Base-by-base conservation (phyloP, 1,284 basidiomycete species). In the Ganoderma boninense region DNA sequence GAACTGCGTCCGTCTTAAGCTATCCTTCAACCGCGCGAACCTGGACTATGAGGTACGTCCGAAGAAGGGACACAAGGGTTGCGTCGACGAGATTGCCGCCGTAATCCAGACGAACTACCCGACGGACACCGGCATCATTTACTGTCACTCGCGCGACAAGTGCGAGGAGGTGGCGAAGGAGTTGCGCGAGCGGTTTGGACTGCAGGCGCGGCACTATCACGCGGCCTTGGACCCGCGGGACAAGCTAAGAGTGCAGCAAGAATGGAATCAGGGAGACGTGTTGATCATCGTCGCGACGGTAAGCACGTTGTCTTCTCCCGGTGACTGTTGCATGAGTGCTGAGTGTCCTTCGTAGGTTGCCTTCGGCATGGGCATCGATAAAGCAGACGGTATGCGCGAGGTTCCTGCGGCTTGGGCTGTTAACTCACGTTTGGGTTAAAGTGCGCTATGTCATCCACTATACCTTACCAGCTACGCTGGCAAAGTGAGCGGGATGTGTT, bases 351-450 rank as follows among this genome's bases (percentile, higher is more conserved):
- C 1, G 32, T 65, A 76, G 69, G 74, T 95, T 74, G 95, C 95
- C 0, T 99, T 99, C 79, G 97, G 97, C 11, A 98, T 99, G 97
- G 97, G 97, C 20, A 97, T 99, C 70, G 97, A 99, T 82, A 98
- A 98, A 79, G 82, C 91, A 0, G 89, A 95, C 75, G 90, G 90
- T 91, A 76, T 68, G 85, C 70, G 20, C 0, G 7, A 16, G 20
- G 52, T 26, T n/a, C 8, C 6, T 56, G 23, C 10, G 7, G 10
- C 7, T n/a, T 16, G 44, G 2, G 11, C 7, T 23, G 14, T 38
- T 23, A 3, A 60, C 29, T 69, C 32, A 54, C 11, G 38, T 2
- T n/a, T 4, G 23, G 49, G 14, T 26, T 5, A 14, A 49, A 92
- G 94, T 94, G 10, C 90, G 92, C 71, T 94, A 87, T 77, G 94